Percentiles rank a stretch among this genome's conserved stretches.
phyloP scores from a whole-genome alignment of 176 grass and related monocot species.

The Oryza glaberrima region DNA sequence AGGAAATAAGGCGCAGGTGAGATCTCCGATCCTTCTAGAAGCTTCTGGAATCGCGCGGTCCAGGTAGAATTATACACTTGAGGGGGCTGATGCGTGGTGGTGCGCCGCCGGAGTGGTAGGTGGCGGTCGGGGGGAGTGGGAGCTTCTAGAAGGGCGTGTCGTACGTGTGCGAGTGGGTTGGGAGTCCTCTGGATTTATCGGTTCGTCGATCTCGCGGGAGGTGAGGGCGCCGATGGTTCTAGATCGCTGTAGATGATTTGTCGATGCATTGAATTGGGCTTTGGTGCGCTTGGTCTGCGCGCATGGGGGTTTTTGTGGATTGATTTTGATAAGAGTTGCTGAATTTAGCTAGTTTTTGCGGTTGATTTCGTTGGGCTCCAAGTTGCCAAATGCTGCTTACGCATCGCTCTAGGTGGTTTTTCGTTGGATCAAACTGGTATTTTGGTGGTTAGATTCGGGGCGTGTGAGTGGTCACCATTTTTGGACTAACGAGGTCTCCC shows the following conservation, averaged over 20 bases:
- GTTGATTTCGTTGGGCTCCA: slow-evolving; percentile 22
- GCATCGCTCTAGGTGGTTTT: not conserved
- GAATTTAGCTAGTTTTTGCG: slow-evolving; percentile 13
- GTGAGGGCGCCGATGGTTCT: not conserved
- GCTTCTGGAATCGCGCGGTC: not conserved
- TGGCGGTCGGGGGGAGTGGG: not conserved
- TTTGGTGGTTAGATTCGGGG: slow-evolving; percentile 6
- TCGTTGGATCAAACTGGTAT: slow-evolving; percentile 13
- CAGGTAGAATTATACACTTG: not conserved
- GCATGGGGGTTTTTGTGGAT: slow-evolving; percentile 8
- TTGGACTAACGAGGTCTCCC: not conserved
- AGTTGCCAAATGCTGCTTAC: not conserved
- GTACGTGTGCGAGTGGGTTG: slow-evolving; percentile 23
- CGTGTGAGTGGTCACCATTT: slow-evolving; percentile 13
- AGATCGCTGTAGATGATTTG: not conserved
- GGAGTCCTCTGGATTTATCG: slow-evolving; percentile 5
- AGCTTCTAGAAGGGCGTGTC: slow-evolving; percentile 2
- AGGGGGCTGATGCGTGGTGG: not conserved
- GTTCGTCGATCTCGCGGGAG: slow-evolving; percentile 49
- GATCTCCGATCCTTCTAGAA: slow-evolving; percentile 38
- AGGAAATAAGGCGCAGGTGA: slow-evolving; percentile 34
- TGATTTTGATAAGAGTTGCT: slow-evolving; percentile 11
- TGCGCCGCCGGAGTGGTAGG: slow-evolving; percentile 14
- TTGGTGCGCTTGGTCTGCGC: not conserved
- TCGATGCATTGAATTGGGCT: slow-evolving; percentile 3